Percentiles rank a stretch among this genome's conserved stretches.
Evolutionary conservation across 2,329 filamentous ascomycete species (phyloP).

Genomic region (Lizonia empirigonia): DNA sequence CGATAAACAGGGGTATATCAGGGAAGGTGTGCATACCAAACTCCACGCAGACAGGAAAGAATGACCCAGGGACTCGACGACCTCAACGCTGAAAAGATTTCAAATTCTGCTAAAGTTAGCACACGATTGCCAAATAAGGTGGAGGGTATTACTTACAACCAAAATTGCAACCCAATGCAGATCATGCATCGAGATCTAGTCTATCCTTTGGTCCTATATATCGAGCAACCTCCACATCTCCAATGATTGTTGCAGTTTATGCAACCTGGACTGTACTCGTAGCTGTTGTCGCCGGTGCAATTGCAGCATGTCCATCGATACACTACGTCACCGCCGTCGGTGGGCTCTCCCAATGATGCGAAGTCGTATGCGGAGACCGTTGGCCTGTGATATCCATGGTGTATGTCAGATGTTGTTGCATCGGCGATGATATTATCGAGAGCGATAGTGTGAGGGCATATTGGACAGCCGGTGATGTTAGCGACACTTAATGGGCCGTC

Average conservation of each 20-base stretch:
- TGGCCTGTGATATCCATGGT: background rate
- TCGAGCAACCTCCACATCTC: background rate
- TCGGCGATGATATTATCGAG: too few species aligned
- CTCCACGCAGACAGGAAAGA: too few species aligned
- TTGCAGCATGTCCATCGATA: conserved; percentile 5
- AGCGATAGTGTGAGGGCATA: background rate
- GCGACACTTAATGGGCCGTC: background rate
- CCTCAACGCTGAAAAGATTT: too few species aligned
- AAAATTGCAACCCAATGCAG: too few species aligned
- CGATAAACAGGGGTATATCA: too few species aligned
- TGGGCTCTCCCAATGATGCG: background rate
- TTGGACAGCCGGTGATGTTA: background rate
- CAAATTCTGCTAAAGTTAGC: too few species aligned
- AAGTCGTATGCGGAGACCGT: background rate
- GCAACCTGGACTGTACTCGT: background rate
- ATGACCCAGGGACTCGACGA: too few species aligned
- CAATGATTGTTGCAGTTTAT: conserved; percentile 3
- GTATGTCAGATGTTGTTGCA: background rate
- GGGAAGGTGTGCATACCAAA: too few species aligned
- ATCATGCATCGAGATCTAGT: too few species aligned
- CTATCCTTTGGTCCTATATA: background rate
- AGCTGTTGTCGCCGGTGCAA: conserved; percentile 3
- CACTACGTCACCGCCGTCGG: background rate
- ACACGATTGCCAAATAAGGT: too few species aligned
- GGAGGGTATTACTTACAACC: too few species aligned